These are phyloP conservation scores for Spathaspora girioi DNA, from an alignment of 805 yeast species.

Conservation along the genomic window DNA sequence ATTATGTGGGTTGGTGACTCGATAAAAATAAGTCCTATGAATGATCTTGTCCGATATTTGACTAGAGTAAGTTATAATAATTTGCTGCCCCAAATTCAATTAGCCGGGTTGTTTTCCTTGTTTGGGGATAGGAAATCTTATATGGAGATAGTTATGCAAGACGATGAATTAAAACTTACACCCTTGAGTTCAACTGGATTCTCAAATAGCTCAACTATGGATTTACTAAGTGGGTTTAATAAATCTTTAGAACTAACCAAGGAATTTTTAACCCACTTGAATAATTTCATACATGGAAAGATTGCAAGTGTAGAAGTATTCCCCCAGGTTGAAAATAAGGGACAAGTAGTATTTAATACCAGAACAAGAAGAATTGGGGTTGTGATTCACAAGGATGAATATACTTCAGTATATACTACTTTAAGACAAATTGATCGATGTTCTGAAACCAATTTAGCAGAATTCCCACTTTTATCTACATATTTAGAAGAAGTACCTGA, in stretches of 20 bases:
- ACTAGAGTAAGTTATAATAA: no score
- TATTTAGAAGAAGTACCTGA: not conserved
- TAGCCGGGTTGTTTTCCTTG: no score
- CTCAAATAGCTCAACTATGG: not conserved
- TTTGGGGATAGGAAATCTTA: not conserved
- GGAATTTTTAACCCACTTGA: not conserved
- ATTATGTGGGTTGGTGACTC: no score
- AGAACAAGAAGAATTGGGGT: slow-evolving; percentile 1
- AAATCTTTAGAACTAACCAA: not conserved
- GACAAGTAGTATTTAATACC: not conserved
- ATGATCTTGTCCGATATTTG: no score
- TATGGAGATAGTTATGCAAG: not conserved
- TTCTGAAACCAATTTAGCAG: not conserved
- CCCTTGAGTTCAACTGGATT: not conserved
- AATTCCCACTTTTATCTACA: not conserved
- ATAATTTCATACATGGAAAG: not conserved
- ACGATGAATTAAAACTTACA: not conserved
- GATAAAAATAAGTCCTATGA: no score
- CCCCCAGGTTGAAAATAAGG: not conserved
- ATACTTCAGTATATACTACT: not conserved
- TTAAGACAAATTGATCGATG: not conserved
- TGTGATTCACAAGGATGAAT: not conserved
- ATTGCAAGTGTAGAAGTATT: not conserved
- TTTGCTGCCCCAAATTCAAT: no score
- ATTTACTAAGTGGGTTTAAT: not conserved